phyloP scores from a whole-genome alignment of 2,329 filamentous ascomycete genomes.

The Gaeumannomyces sp. region DNA sequence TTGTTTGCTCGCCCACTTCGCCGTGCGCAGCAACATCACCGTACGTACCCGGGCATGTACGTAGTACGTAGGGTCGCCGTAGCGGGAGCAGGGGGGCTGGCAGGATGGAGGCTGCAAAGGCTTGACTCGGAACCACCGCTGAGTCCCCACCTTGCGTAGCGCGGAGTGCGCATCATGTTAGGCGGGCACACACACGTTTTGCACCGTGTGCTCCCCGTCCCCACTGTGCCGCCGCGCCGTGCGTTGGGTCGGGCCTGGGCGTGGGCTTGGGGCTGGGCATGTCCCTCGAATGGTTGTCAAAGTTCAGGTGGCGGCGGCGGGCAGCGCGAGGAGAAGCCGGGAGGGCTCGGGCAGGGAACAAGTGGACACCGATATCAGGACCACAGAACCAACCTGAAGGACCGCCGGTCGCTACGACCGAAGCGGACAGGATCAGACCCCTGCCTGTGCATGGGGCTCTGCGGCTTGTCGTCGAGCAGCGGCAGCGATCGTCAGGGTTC shows the following conservation, averaged over 20 bases:
- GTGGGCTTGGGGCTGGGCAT: background rate
- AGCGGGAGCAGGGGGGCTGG: background rate
- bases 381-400: background rate
- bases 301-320: background rate
- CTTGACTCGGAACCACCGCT: background rate
- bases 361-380: background rate
- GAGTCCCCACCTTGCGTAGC: background rate
- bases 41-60: background rate
- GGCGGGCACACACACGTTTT: background rate
- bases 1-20: background rate
- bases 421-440: background rate
- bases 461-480: background rate
- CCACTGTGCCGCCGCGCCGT: background rate
- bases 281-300: background rate
- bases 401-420: background rate
- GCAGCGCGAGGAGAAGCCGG: background rate
- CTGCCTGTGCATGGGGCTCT: background rate
- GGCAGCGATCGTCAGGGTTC: background rate
- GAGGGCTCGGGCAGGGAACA: background rate
- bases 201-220: background rate
- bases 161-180: too few species aligned
- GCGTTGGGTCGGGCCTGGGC: background rate
- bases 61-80: background rate
- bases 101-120: background rate
- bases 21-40: background rate